Base-by-base conservation (phyloP, 441 rosid species). In the Euphorbia schlechtendalii region DNA sequence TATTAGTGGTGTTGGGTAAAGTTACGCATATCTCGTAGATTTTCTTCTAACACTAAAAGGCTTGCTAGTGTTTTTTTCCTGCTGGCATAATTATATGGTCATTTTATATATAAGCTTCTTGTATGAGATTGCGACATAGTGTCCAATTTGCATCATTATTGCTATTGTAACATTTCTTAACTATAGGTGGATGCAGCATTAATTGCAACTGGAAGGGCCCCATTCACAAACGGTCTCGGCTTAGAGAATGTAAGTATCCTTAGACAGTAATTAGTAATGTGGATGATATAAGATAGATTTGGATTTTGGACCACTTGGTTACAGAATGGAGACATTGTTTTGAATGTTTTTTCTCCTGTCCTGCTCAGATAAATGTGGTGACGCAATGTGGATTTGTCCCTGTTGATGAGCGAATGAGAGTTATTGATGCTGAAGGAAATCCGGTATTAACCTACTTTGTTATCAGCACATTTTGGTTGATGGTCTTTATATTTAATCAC, bases 171-270 rank as follows among this genome's bases (percentile, higher is more conserved):
- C 32, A 8, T 38, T 70, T 76, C 68, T 67, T 61, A 69, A 63
- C 55, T 76, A 22, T 70, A 93, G 99, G 96, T 93, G 40, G 96
- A 93, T 82, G 90, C 97, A 27, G 97, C 99, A 69, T 76, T 93
- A 24, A 93, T 93, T 78, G 97, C 99, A 24, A 93, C 99, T 61
- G 97, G 99, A 78, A 81, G 97, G 76, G 96, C 97, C 72, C 99
- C 97, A 58, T 93, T 85, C 78, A 93, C 99, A 15, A 81, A 81
- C 52, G 96, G 96, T 76, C 96, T 93, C 71, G 97, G 99, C 75
- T 76, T 93, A 81, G 97, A 93, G 77, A 87, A 83, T 78, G 97
- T 93, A 76, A 27, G 81, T 60, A 55, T 63, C 66, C 51, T 51
- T 66, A 52, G 32, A 61, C n/a, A n/a, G n/a, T n/a, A n/a, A n/a